These are phyloP conservation scores for Arabis alpina DNA, from an alignment of 345 rosid species.

Conservation along the genomic window DNA sequence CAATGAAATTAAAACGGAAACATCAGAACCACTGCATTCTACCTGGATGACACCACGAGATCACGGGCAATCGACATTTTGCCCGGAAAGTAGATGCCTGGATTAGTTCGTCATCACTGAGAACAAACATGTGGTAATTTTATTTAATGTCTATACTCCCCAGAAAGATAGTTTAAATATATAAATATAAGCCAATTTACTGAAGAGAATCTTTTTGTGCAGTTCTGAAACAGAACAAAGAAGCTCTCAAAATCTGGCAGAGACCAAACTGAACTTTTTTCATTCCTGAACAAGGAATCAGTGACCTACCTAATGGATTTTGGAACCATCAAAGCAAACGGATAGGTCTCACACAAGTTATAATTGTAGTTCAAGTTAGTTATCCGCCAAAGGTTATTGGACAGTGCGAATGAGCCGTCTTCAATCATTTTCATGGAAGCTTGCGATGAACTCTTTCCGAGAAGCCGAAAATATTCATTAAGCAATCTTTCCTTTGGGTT, in stretches of 20 bases:
- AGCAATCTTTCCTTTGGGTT: slow-evolving; percentile 85
- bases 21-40: slow-evolving; percentile 37
- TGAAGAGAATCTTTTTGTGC: slow-evolving; percentile 24
- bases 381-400: slow-evolving; percentile 92
- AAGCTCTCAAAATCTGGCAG: slow-evolving; percentile 21
- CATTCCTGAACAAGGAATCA: slow-evolving; percentile 31
- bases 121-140: slow-evolving; percentile 34
- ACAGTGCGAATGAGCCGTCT: slow-evolving; percentile 62
- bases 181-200: slow-evolving; percentile 24
- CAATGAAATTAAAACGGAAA: slow-evolving; percentile 31
- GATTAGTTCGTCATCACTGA: slow-evolving; percentile 81
- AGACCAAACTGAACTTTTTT: slow-evolving; percentile 17
- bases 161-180: slow-evolving; percentile 25
- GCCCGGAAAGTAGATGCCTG: slow-evolving; percentile 94
- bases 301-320: slow-evolving; percentile 67
- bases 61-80: slow-evolving; percentile 80
- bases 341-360: slow-evolving; percentile 78
- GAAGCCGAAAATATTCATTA: slow-evolving; percentile 93
- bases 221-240: slow-evolving; percentile 33
- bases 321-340: slow-evolving; percentile 91
- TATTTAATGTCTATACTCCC: slow-evolving; percentile 6
- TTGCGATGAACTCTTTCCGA: slow-evolving; percentile 58
- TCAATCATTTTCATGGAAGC: slow-evolving; percentile 79
- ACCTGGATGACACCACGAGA: slow-evolving; percentile 98
- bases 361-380: slow-evolving; percentile 70